Percentiles rank a stretch among this genome's conserved stretches.
These are phyloP conservation scores for Penicillium sp. DNA, from an alignment of 2,329 filamentous ascomycete species.

Conservation along the genomic window DNA sequence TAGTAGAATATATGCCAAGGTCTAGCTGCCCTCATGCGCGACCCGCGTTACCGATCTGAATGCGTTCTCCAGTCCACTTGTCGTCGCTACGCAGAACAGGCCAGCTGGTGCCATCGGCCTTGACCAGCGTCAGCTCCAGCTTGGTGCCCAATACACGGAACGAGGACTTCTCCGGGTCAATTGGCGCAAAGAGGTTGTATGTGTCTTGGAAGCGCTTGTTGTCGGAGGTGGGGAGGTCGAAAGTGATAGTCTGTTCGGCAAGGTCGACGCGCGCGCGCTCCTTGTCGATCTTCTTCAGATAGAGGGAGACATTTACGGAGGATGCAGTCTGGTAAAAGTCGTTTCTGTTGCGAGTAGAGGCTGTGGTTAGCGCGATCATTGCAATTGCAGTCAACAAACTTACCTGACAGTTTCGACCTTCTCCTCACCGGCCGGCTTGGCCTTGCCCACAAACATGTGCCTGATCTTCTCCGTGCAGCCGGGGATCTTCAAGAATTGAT, in stretches of 20 bases:
- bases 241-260: constrained; percentile 59
- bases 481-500: constrained; percentile 94
- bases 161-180: constrained; percentile 72
- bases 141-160: constrained; percentile 88
- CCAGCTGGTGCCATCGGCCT: constrained; percentile 78
- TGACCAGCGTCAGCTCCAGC: constrained; percentile 74
- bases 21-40: constrained; percentile 43
- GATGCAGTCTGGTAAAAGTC: constrained; percentile 94
- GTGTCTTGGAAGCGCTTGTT: constrained; percentile 76
- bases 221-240: constrained; percentile 86
- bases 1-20: background rate
- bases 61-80: constrained; percentile 71
- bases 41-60: constrained; percentile 84
- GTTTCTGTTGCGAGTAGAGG: constrained; percentile 51
- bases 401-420: constrained; percentile 75
- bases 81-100: constrained; percentile 82
- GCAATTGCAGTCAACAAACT: constrained; percentile 27
- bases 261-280: constrained; percentile 73
- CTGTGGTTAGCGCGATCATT: constrained; percentile 2
- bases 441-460: constrained; percentile 80
- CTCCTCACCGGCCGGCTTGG: constrained; percentile 71
- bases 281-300: constrained; percentile 96
- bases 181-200: constrained; percentile 73
- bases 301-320: constrained; percentile 86
- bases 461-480: constrained; percentile 80